phyloP scores from a whole-genome alignment of 306 rosid species.

The Bauhinia variegata region DNA sequence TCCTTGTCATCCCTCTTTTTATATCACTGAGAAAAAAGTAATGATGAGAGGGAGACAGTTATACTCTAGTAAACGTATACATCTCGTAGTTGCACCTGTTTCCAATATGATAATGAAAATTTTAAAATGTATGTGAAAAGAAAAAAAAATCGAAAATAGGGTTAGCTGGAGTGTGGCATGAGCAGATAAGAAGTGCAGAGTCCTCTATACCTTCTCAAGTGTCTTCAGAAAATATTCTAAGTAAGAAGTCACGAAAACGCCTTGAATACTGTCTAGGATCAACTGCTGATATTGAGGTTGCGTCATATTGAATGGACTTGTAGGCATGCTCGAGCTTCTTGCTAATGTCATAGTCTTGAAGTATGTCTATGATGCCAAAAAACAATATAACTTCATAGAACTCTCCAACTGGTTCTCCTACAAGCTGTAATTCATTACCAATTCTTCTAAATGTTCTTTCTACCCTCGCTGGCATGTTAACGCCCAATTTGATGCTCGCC shows the following conservation, averaged over 20 bases:
- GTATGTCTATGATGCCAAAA: conserved; percentile 90
- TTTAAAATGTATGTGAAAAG: too few species aligned
- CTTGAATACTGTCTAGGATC: conserved; percentile 89
- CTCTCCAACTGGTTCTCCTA: conserved; percentile 85
- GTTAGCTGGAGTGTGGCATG: too few species aligned
- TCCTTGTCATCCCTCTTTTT: not conserved
- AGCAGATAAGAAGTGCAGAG: conserved; percentile 19
- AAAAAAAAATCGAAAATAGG: too few species aligned
- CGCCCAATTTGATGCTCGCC: conserved; percentile 64
- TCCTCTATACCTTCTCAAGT: conserved; percentile 28
- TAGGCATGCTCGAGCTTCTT: conserved; percentile 99
- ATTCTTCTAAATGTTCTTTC: conserved; percentile 74
- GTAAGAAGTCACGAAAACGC: conserved; percentile 88
- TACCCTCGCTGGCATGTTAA: conserved; percentile 76
- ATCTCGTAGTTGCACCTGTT: conserved; percentile 25
- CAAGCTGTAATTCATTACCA: conserved; percentile 60
- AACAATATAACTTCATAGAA: conserved; percentile 70
- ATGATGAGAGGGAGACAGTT: conserved; percentile 14
- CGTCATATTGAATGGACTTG: conserved; percentile 89
- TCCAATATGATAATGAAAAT: too few species aligned
- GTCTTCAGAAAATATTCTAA: conserved; percentile 65
- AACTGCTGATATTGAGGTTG: conserved; percentile 89
- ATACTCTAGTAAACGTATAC: conserved; percentile 31
- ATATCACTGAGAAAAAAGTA: conserved; percentile 1
- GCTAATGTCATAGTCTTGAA: conserved; percentile 96